Conservation (phyloP, 305 asterid genomes). For the Fraxinus dipetala region DNA sequence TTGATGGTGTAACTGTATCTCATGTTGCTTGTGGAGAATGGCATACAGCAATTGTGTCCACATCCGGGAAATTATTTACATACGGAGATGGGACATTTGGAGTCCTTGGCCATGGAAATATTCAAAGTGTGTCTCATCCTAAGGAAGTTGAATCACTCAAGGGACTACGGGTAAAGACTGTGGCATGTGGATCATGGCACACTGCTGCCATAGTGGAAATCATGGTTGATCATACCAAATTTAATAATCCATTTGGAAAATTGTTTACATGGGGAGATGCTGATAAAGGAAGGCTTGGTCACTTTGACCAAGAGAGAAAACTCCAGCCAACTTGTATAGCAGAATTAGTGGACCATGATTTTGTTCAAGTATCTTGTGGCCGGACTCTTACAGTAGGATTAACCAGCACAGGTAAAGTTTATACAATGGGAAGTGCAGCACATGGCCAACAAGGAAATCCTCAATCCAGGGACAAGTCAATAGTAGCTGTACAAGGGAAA, state of each 20-base stretch:
- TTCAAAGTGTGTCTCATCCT: conserved; percentile 33
- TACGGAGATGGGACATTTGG: conserved; percentile 55
- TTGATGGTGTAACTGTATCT: conserved; percentile 34
- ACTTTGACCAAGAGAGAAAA: conserved; percentile 35
- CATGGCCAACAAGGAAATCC: conserved; percentile 44
- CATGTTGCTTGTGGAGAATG: conserved; percentile 50
- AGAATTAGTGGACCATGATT: conserved; percentile 40
- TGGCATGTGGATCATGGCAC: conserved; percentile 56
- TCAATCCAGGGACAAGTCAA: conserved; percentile 35
- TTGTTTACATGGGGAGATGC: conserved; percentile 57
- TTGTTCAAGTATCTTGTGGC: conserved; percentile 47
- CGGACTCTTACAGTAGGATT: conserved; percentile 36
- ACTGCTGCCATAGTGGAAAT: conserved; percentile 49
- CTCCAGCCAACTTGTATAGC: conserved; percentile 42
- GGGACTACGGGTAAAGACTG: conserved; percentile 36
- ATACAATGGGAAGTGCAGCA: conserved; percentile 41
- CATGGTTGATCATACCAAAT: conserved; percentile 25
- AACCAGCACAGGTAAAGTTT: conserved; percentile 39
- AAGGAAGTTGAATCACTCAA: conserved; percentile 45
- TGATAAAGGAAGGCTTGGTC: conserved; percentile 50
- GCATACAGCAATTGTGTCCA: conserved; percentile 47
- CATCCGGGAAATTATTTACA: conserved; percentile 37
- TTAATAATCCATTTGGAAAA: conserved; percentile 33
- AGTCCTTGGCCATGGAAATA: conserved; percentile 53
- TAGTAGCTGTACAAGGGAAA: conserved; percentile 37